Conservation (phyloP, 2,329 filamentous ascomycete species). For the Dothistroma pini region DNA sequence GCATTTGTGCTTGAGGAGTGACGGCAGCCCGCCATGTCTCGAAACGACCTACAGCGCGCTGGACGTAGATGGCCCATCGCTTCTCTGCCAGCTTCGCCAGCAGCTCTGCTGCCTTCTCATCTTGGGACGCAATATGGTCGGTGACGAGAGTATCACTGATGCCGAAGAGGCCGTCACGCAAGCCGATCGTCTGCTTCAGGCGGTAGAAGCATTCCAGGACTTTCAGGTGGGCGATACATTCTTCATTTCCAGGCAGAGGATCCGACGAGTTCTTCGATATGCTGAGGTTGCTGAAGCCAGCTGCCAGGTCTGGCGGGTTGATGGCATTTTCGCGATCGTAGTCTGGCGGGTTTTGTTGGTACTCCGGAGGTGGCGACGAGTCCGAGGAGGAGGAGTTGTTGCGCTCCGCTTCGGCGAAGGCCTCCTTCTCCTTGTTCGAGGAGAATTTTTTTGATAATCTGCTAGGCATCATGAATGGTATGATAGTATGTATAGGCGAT, state of each 20-base stretch:
- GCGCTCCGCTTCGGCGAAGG: conserved; percentile 24
- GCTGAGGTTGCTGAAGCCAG: conserved; percentile 30
- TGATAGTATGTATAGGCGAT: neutral
- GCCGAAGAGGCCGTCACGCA: conserved; percentile 63
- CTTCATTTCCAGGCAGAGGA: conserved; percentile 45
- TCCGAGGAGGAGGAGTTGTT: conserved; percentile 14
- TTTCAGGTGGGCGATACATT: conserved; percentile 70
- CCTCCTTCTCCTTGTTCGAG: conserved; percentile 30
- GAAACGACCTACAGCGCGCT: conserved; percentile 66
- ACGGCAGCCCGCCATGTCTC: conserved; percentile 58
- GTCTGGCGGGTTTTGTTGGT: conserved; percentile 20
- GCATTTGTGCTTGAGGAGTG: conserved; percentile 24
- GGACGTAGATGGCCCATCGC: conserved; percentile 67
- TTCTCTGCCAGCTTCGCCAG: conserved; percentile 63
- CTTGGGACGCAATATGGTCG: conserved; percentile 29
- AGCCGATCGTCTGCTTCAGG: conserved; percentile 64
- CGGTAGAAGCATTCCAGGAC: conserved; percentile 65
- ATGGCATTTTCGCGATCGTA: conserved; percentile 25
- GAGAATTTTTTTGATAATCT: conserved; percentile 30
- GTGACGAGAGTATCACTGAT: conserved; percentile 43
- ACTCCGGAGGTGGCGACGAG: conserved; percentile 24
- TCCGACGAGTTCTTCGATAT: conserved; percentile 30
- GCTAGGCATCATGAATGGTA: conserved; percentile 24
- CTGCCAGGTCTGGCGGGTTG: conserved; percentile 28
- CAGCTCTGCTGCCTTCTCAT: conserved; percentile 28